Evolutionary conservation across 2,329 filamentous ascomycete genomes (phyloP).

Genomic region (Stachybotrys chartarum): DNA sequence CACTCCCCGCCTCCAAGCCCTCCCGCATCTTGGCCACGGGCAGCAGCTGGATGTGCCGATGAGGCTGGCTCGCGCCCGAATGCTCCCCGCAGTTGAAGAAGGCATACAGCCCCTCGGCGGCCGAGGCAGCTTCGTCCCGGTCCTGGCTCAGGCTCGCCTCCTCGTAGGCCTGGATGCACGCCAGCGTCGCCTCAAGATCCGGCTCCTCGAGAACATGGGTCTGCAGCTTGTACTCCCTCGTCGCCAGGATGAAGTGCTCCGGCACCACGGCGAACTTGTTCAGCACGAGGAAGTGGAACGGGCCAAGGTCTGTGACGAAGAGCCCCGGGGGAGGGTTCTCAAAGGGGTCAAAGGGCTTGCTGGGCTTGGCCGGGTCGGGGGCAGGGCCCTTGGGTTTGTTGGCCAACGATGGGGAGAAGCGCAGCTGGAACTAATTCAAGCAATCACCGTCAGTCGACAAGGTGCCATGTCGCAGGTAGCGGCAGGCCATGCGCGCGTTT

Average conservation of each 20-base stretch:
- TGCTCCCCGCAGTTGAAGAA: slow-evolving; percentile 66
- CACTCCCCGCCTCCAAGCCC: slow-evolving; percentile 28
- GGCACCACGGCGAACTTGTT: slow-evolving; percentile 71
- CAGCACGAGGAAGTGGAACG: slow-evolving; percentile 57
- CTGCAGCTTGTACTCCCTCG: slow-evolving; percentile 56
- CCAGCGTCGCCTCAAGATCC: slow-evolving; percentile 55
- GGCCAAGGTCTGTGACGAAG: slow-evolving; percentile 41
- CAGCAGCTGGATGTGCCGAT: slow-evolving; percentile 66
- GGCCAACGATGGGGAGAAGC: slow-evolving; percentile 61
- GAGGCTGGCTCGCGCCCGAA: slow-evolving; percentile 65
- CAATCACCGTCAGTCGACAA: neutral
- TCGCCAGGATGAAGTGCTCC: slow-evolving; percentile 66
- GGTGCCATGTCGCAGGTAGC: neutral
- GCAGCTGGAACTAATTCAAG: slow-evolving; percentile 57
- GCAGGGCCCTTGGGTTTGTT: slow-evolving; percentile 54
- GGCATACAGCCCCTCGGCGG: slow-evolving; percentile 41
- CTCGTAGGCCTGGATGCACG: slow-evolving; percentile 52
- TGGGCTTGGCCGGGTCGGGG: slow-evolving; percentile 18
- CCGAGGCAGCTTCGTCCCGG: neutral
- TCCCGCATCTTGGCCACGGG: slow-evolving; percentile 56
- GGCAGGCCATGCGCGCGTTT: neutral
- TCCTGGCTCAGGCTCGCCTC: slow-evolving; percentile 3
- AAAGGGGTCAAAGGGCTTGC: slow-evolving; percentile 54
- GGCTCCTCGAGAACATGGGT: slow-evolving; percentile 51
- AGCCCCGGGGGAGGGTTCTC: slow-evolving; percentile 49